Evolutionary conservation across 2,329 filamentous ascomycete genomes (phyloP), one percentile per base, ranked within the genome.

Genomic region (Neofusicoccum umdonicola): DNA sequence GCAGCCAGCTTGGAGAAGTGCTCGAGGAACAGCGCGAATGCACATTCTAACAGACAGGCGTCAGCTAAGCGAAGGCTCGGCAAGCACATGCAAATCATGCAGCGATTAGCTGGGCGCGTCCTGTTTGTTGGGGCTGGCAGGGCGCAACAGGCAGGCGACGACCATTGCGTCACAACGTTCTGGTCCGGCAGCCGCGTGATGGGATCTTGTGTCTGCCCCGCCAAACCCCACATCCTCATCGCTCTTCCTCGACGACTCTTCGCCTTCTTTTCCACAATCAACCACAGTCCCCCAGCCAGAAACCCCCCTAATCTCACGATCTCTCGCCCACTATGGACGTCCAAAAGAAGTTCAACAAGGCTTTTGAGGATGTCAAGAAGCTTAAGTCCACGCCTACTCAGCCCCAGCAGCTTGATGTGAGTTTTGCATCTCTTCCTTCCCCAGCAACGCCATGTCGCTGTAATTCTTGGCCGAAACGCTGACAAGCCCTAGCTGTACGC

Each of bases 351-450:
- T n/a, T 72, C 71, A 69, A 70, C 61, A 69, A 74, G 48, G 68
- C 69, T 66, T 76, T 72, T 69, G 62, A 71, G 44, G 73, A 75
- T 66, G 68, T 73, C 65, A 70, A 67, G 67, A 67, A 69, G 61
- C 74, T 76, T 68, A 72, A 70, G 66, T 66, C 65, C 34, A 69
- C 69, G 2, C 74, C 73, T 9, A 71, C 65, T 65, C 74, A 76
- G 57, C 73, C 74, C 35, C 72, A 76, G 66, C 68, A 72, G 68
- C 86, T 92, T 71, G 79, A 87, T 72, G 83, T 80, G 74, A 60
- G 56, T 60, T 31, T 17, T 12, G 15, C 22, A n/a, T 19, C 15
- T 45, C 11, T 41, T 71, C 63, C 39, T 31, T 31, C 63, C 41
- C 37, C n/a, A 35, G 17, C 37, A 54, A 39, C 27, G 27, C 12